These are phyloP conservation scores for Metroxylon sagu DNA, from an alignment of 176 grass and related monocot species.

Conservation along the genomic window DNA sequence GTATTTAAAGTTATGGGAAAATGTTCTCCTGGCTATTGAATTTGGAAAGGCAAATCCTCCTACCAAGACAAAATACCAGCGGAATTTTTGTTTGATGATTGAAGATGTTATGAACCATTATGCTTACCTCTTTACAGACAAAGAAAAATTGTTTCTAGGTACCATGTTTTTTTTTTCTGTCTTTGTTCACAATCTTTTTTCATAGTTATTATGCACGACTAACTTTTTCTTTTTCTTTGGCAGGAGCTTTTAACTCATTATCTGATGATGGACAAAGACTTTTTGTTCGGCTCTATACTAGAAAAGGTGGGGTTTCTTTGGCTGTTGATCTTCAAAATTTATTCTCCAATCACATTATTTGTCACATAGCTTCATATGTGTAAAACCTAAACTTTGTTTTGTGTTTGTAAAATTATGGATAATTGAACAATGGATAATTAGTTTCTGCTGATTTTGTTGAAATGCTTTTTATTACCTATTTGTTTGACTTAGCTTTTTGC, in stretches of 20 bases:
- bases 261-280: slow-evolving; percentile 69
- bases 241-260: slow-evolving; percentile 63
- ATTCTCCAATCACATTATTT: background rate
- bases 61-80: slow-evolving; percentile 50
- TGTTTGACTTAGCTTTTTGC: too few species aligned
- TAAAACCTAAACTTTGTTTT: too few species aligned
- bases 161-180: slow-evolving; percentile 9
- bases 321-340: slow-evolving; percentile 11
- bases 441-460: too few species aligned
- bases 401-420: too few species aligned
- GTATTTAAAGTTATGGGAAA: slow-evolving; percentile 43
- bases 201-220: too few species aligned
- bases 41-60: slow-evolving; percentile 30
- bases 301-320: slow-evolving; percentile 59
- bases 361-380: too few species aligned
- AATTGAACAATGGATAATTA: too few species aligned
- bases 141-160: slow-evolving; percentile 83
- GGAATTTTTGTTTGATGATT: slow-evolving; percentile 68
- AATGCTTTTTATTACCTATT: too few species aligned
- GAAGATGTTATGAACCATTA: slow-evolving; percentile 71
- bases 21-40: slow-evolving; percentile 32
- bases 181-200: background rate
- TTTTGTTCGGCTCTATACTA: slow-evolving; percentile 82
- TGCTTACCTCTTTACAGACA: slow-evolving; percentile 45
- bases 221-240: slow-evolving; percentile 9